Evolutionary conservation across 2,329 filamentous ascomycete genomes (phyloP), one percentile per base, ranked within the genome.

Genomic region (Fusarium protoensiforme): DNA sequence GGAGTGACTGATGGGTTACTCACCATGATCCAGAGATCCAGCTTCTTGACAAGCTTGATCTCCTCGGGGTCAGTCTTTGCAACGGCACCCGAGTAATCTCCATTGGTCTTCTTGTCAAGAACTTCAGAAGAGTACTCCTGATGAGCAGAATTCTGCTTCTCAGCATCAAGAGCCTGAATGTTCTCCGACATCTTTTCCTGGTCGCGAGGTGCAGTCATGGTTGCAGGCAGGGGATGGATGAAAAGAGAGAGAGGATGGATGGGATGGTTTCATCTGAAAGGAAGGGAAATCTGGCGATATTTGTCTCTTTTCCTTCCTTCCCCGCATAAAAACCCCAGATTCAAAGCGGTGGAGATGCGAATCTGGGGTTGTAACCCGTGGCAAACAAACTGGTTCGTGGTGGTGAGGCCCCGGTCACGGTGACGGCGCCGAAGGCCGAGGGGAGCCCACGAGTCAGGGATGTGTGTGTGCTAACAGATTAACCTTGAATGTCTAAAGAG

Each of bases 251-350:
- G 39, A 5, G 16, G 24, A 54, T 54, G 24, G 29, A 41, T 33
- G 43, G 9, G 14, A 46, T 16, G 33, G 33, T 51, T 51, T 29
- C 20, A 13, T 4, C 7, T 18, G 41, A 9, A n/a, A 24, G 46
- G 27, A 36, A 46, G 66, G 59, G 67, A 61, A 11, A 71, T 13
- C 22, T 13, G 22, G 67, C 43, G 64, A 68, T 73, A 73, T 73
- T 73, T 73, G 71, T 71, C 59, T 43, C 48, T n/a, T n/a, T n/a
- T n/a, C 18, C 24, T 18, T 8, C 18, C 33, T 69, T 65, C 71
- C 71, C 71, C 67, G 63, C 71, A 73, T 53, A 56, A 61, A 61
- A 72, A 72, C 71, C 71, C 71, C 71, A 62, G 71, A 68, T 74
- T 73, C 62, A 22, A 48, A 46, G 35, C 46, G 38, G 56, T 43